Base-by-base conservation (phyloP, 2,329 filamentous ascomycete species). In the Penicillium sclerotigenum region DNA sequence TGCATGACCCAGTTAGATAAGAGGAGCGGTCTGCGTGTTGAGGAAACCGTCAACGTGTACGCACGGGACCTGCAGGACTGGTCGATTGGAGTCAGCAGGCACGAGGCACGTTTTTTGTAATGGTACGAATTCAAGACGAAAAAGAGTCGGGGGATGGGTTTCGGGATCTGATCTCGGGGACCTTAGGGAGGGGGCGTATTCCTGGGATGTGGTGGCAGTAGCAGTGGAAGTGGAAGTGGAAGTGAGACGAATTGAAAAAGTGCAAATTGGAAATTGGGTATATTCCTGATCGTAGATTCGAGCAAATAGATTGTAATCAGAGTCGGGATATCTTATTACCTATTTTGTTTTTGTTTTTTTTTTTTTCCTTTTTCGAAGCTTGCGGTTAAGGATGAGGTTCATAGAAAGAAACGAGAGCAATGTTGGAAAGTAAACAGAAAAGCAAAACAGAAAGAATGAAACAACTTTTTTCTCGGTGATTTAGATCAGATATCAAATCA, bases 401-500 rank as follows among this genome's bases (percentile, higher is more conserved):
- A 34, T 24, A 38, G 47, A 7, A 59, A 56, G 36, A 52, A 50
- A 56, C 41, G 42, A 57, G 51, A 18, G 13, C 8, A 54, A 26
- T 20, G 20, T 42, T 31, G 26, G 13, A 20, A 41, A 38, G 34
- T 26, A 36, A 48, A 40, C 16, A 33, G 20, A 8, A 33, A 53
- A 54, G 22, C 28, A 51, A 58, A 42, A 31, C 20, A 22, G 29
- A 38, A 11, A 24, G 20, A 14, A n/a, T n/a, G n/a, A 29, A n/a
- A 55, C 40, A 63, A 57, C 42, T 60, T 65, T 64, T 65, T 63
- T 61, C n/a, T 59, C 54, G 40, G 45, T 41, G 41, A 40, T 37
- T 40, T 20, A 13, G 38, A 37, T 49, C 28, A 52, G 41, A 53
- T 47, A 53, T 47, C 38, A 43, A 49, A 54, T 37, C 52, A 40